phyloP scores from a whole-genome alignment of 2,329 filamentous ascomycete species.

The Apiospora koreana region DNA sequence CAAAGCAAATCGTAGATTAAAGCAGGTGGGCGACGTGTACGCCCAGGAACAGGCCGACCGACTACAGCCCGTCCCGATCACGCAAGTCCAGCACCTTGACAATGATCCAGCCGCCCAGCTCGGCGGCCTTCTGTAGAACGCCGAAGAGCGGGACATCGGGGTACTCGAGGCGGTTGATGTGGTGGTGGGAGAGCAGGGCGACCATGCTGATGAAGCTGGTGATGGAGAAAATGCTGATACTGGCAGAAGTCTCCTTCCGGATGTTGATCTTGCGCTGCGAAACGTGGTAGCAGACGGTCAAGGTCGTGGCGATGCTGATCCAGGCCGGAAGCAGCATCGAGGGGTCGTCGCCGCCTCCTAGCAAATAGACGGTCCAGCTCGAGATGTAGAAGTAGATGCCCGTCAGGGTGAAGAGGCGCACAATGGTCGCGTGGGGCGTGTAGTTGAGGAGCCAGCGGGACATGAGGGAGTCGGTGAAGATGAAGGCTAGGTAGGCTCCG shows the following conservation, averaged over 20 bases:
- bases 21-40: neutral
- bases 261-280: constrained; percentile 80
- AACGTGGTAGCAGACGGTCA: constrained; percentile 75
- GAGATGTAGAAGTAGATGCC: constrained; percentile 75
- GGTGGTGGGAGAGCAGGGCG: constrained; percentile 66
- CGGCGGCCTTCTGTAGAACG: constrained; percentile 26
- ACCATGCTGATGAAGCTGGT: constrained; percentile 77
- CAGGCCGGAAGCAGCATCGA: constrained; percentile 74
- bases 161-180: constrained; percentile 62
- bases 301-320: constrained; percentile 74
- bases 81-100: constrained; percentile 15
- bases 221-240: constrained; percentile 75
- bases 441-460: constrained; percentile 85
- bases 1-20: neutral
- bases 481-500: constrained; percentile 77
- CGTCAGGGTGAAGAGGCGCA: constrained; percentile 76
- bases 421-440: constrained; percentile 76
- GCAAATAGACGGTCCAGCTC: constrained; percentile 69
- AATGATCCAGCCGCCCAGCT: constrained; percentile 14
- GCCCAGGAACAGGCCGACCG: neutral
- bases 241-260: constrained; percentile 75
- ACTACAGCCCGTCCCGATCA: constrained; percentile 4
- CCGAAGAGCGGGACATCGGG: constrained; percentile 59
- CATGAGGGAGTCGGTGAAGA: constrained; percentile 85
- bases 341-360: constrained; percentile 69